Base-by-base conservation (phyloP, 768 basidiomycete species). In the Lactifluus volemus region DNA sequence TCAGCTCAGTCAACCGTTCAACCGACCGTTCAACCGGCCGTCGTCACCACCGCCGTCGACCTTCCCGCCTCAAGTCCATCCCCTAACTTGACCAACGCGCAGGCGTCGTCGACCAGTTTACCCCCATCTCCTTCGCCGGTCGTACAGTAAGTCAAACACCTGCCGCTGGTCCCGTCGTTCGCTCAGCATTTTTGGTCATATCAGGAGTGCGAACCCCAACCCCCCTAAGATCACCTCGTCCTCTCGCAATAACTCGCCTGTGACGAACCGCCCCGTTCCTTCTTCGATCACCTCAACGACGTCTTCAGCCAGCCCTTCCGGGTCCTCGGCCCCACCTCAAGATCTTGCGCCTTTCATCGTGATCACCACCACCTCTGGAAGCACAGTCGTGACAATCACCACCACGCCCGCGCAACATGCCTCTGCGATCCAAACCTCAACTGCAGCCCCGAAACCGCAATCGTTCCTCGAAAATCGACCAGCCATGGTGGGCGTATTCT, bases 381-480 rank as follows among this genome's bases (percentile, higher is more conserved):
- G 41, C 60, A 3, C 7, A 55, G n/a, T 51, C 59, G 55, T 67
- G 6, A 70, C 73, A 3, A 51, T 69, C 11, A 59, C 68, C 5
- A 12, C 17, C 49, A 52, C 11, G 64, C 72, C 36, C 71, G 72
- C 12, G 59, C 70, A 6, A 55, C 25, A 25, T 25, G 25, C 25
- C 25, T 69, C 51, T 48, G 74, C 4, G 68, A 70, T 39, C 2
- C 36, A 73, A 2, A 61, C 75, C 17, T 30, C 68, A 6, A 64
- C 47, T 9, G 15, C 70, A 0, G 12, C 21, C 4, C 4, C 21
- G 6, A 9, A 19, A 11, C 34, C 65, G n/a, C 67, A 70, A 9
- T 67, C 76, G 11, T 89, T 90, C 73, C 68, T 89, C 41, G 71
- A 82, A 60, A 85, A 89, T 71, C 86, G 83, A 70, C 74, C 79